Base-by-base conservation (phyloP, 73 alveolate genomes). In the Tetrahymena elliotti region DNA sequence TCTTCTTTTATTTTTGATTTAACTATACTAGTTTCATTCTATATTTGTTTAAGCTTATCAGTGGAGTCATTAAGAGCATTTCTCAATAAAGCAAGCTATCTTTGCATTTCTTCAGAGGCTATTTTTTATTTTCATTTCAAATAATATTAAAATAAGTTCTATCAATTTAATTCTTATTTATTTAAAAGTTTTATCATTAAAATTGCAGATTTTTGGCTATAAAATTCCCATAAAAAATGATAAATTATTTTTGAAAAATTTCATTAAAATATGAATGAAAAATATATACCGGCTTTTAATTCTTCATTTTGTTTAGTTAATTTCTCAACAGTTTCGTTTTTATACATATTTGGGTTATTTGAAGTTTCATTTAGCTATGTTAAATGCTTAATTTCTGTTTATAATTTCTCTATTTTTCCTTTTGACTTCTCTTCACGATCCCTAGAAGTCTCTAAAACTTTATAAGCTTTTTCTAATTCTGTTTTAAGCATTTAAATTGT, bases 341-440 rank as follows among this genome's bases (percentile, higher is more conserved):
- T 82, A 88, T 93, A 84, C 83, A 39, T 33, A 24, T 84, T 84
- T 24, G 95, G 93, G 35, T 94, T 94, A 15, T 94, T 93, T 94
- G 93, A 92, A 39, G 88, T 68, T 68, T 94, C 96, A 34, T 84
- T 94, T 22, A 94, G 53, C 41, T 39, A 88, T 41, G 38, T 35
- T 88, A 94, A 94, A 94, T 94, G 96, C 38, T 97, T 93, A 92
- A 98, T 97, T 95, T 98, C 99, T 35, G 97, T 94, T 92, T 97
- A 96, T 93, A 98, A 95, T 94, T 96, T 97, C 41, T 97, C 98
- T 88, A 98, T 98, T 84, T 97, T 98, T 93, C 96, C 97, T 93
- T 98, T 98, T 41, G 99, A 98, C 92, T 98, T 96, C 84, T 97
- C 99, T 94, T 98, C 99, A 93, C 98, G 98, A 53, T 97, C 98